Evolutionary conservation across 1,139 yeast species (phyloP), one percentile per base, ranked within the genome.

Genomic region (Debaryomycetaceae sp.): DNA sequence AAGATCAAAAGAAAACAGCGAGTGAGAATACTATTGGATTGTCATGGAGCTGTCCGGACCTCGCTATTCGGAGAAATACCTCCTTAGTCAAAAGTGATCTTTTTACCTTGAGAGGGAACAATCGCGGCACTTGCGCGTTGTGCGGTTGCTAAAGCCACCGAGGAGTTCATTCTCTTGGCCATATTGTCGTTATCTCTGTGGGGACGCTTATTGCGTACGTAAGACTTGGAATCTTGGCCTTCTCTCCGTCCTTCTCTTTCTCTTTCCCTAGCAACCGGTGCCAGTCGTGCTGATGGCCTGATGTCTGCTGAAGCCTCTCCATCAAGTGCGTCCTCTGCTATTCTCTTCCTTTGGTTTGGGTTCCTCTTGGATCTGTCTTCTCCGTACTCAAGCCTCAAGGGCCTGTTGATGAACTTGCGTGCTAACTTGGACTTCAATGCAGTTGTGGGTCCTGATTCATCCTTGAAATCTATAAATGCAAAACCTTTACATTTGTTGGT

Each of bases 401-500:
- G 82, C 59, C 97, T 76, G 49, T 86, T 87, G 48, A 87, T 81
- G 48, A 89, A 71, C 51, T 73, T 80, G 57, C 80, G 80, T 49
- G 90, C 82, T 20, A 76, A 58, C 59, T 83, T 86, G 50, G 90
- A 93, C 53, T 79, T 83, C 50, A 93, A 72, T 0, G 97, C 98
- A 38, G 75, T 74, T 0, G 95, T 87, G 38, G 97, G 91, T 4
- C 95, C 91, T 30, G 78, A 80, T 51, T 85, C 87, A 53, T 84
- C 85, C 54, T 74, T 78, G 68, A 91, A 93, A 65, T 93, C 99
- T 37, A 93, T 70, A 59, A 93, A 93, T 1, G 97, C 93, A 72
- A 91, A 93, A 1, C 99, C 99, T 64, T 93, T 93, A 71, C 98
- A 93, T 62, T 90, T 91, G 1, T 98, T 98, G 37, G 87, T 73